phyloP scores from a whole-genome alignment of 2,329 filamentous ascomycete genomes.

The Fusarium sp. region DNA sequence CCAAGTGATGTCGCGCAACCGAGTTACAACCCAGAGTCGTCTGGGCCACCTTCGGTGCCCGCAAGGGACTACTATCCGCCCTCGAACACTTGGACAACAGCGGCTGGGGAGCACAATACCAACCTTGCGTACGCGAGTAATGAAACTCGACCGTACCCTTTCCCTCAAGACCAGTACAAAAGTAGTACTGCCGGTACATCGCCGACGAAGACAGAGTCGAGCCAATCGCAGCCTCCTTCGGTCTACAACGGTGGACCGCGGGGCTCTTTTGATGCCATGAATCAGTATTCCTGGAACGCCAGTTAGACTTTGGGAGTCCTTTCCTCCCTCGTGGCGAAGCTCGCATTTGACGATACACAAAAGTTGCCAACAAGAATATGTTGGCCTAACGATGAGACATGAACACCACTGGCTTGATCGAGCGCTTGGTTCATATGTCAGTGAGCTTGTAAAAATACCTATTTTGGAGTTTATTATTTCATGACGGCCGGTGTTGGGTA shows the following conservation, averaged over 20 bases:
- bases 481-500: slow-evolving; percentile 48
- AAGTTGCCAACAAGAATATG: slow-evolving; percentile 32
- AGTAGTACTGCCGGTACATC: slow-evolving; percentile 45
- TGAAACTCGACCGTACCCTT: slow-evolving; percentile 66
- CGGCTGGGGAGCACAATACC: slow-evolving; percentile 63
- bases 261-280: slow-evolving; percentile 65
- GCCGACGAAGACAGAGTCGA: slow-evolving; percentile 54
- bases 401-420: slow-evolving; percentile 40
- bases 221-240: slow-evolving; percentile 58
- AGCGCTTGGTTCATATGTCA: slow-evolving; percentile 44
- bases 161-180: slow-evolving; percentile 66
- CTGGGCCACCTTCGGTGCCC: slow-evolving; percentile 46
- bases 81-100: slow-evolving; percentile 66
- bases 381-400: slow-evolving; percentile 43
- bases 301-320: slow-evolving; percentile 54
- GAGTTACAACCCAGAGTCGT: slow-evolving; percentile 52
- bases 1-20: slow-evolving; percentile 53
- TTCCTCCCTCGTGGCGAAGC: slow-evolving; percentile 26
- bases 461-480: slow-evolving; percentile 40
- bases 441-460: slow-evolving; percentile 49
- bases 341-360: slow-evolving; percentile 43
- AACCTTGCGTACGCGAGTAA: slow-evolving; percentile 62
- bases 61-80: slow-evolving; percentile 70
- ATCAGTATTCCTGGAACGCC: slow-evolving; percentile 72
- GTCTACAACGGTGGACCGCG: slow-evolving; percentile 58